A percentile compares a stretch with the other conserved stretches of the same genome.
phyloP scores from a whole-genome alignment of 2,329 filamentous ascomycete genomes.

The Cladophialophora exuberans region DNA sequence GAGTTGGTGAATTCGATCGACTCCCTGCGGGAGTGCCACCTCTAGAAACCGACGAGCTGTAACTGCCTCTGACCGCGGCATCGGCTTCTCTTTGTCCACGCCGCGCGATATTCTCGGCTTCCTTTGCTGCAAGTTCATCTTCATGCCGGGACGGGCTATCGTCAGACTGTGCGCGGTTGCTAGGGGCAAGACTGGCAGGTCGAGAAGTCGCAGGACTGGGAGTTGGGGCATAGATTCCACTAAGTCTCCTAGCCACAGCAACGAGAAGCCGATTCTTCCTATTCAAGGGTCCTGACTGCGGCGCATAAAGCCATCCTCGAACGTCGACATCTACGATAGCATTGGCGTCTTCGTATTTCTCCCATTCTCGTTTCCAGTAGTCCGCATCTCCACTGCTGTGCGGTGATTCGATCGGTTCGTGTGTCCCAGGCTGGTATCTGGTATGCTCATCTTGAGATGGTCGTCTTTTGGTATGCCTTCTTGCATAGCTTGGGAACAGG shows the following conservation, averaged over 20 bases:
- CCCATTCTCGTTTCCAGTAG: constrained; percentile 79
- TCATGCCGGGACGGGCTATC: constrained; percentile 58
- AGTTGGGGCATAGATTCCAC: constrained; percentile 75
- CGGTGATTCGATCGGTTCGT: constrained; percentile 46
- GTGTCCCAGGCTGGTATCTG: constrained; percentile 34
- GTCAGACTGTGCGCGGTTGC: constrained; percentile 43
- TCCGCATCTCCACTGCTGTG: constrained; percentile 64
- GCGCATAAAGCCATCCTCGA: constrained; percentile 90
- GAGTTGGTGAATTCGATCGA: constrained; percentile 33
- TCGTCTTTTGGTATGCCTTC: constrained; percentile 64
- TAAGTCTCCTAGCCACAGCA: constrained; percentile 82
- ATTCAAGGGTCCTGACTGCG: constrained; percentile 80
- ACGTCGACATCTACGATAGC: constrained; percentile 93
- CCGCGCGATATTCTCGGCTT: constrained; percentile 76
- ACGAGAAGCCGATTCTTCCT: constrained; percentile 85
- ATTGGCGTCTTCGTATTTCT: constrained; percentile 76
- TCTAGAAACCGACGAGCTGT: constrained; percentile 53
- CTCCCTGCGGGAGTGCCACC: constrained; percentile 34
- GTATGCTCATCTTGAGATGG: constrained; percentile 34
- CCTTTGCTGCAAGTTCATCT: constrained; percentile 69
- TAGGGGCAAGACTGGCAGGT: constrained; percentile 46
- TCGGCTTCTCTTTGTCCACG: constrained; percentile 72
- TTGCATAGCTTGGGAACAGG: constrained; percentile 90
- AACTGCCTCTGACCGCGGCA: constrained; percentile 70
- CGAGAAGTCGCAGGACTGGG: constrained; percentile 48